A percentile compares a stretch with the other conserved stretches of the same genome.
These are phyloP conservation scores for Ensete glaucum DNA, from an alignment of 176 grass and related monocot species.

Conservation along the genomic window DNA sequence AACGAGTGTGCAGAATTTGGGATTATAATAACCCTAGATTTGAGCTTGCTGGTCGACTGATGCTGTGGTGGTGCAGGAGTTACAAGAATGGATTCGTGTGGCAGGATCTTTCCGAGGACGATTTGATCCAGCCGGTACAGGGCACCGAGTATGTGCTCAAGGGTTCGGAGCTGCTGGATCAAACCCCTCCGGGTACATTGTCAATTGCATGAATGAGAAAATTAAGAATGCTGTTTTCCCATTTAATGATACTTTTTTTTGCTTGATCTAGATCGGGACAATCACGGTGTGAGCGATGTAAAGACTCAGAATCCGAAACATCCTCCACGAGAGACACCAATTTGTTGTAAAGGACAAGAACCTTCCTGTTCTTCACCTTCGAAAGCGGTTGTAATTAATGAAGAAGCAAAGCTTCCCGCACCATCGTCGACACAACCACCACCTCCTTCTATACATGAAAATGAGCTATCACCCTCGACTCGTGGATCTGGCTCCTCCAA, in stretches of 20 bases:
- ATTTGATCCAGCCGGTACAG: constrained; percentile 19
- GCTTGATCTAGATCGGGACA: constrained; percentile 13
- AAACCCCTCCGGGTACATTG: constrained; percentile 14
- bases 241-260: not conserved
- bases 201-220: not conserved
- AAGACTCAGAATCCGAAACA: constrained; percentile 23
- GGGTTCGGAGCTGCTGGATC: constrained; percentile 26
- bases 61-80: constrained; percentile 12
- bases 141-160: constrained; percentile 28
- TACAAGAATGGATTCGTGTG: constrained; percentile 28
- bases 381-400: constrained; percentile 17
- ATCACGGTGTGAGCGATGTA: constrained; percentile 8
- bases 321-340: constrained; percentile 5
- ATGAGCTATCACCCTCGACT: constrained; percentile 12
- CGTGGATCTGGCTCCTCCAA: constrained; percentile 12
- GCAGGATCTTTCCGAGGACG: constrained; percentile 28
- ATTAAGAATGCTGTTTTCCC: no score
- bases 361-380: constrained; percentile 29
- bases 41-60: not conserved
- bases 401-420: constrained; percentile 26
- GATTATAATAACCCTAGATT: not conserved
- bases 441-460: not conserved
- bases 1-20: not conserved
- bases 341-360: constrained; percentile 22
- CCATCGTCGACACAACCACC: not conserved